These are phyloP conservation scores for Phytomonas sp. DNA, from an alignment of 208 protist genomes.

Conservation along the genomic window DNA sequence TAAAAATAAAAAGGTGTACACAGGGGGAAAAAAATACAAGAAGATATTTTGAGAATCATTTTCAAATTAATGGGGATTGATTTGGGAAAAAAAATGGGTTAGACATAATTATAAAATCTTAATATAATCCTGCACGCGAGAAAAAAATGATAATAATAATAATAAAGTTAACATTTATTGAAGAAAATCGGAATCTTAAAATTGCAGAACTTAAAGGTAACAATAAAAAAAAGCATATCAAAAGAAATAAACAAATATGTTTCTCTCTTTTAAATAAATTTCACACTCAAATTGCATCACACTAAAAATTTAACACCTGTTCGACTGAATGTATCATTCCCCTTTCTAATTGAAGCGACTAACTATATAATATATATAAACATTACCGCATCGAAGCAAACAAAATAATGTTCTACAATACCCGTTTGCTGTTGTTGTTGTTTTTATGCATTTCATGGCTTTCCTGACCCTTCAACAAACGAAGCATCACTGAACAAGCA, in stretches of 20 bases:
- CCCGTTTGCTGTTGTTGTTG: background rate
- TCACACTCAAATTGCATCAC: no score
- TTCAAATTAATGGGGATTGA: conserved; percentile 8
- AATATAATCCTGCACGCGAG: background rate
- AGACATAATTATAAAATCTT: conserved; percentile 4
- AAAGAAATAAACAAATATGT: conserved; percentile 15
- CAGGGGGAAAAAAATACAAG: conserved; percentile 5
- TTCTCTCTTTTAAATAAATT: background rate
- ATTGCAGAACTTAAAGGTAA: conserved; percentile 8
- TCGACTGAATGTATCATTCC: no score
- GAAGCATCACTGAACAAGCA: background rate
- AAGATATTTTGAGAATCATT: background rate
- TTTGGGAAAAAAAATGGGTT: conserved; percentile 2
- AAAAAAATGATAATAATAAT: conserved; percentile 10
- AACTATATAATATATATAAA: background rate
- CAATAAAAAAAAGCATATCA: conserved; percentile 6
- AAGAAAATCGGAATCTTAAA: conserved; percentile 1
- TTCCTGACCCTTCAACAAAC: background rate
- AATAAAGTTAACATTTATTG: conserved; percentile 7
- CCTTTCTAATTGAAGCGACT: no score
- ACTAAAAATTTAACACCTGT: no score
- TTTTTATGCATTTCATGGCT: background rate
- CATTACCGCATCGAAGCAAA: conserved; percentile 5
- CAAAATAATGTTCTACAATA: conserved; percentile 9
- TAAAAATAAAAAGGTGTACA: conserved; percentile 8